Conservation (phyloP, 2,329 filamentous ascomycete genomes). For the Fusarium subtropicale region DNA sequence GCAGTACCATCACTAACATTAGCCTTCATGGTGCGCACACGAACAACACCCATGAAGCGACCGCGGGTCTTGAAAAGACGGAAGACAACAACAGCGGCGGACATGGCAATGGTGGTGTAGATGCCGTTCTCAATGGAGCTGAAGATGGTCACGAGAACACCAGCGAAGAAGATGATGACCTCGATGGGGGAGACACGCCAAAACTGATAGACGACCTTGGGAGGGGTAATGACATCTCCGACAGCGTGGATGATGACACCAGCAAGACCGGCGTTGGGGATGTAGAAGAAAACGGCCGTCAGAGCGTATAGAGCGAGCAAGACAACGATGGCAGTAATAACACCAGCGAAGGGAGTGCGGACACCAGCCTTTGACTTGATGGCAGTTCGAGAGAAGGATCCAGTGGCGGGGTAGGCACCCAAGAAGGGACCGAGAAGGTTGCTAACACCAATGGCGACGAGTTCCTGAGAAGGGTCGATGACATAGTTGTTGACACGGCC, state of each 20-base stretch:
- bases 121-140: slow-evolving; percentile 85
- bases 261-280: slow-evolving; percentile 79
- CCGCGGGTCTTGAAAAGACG: slow-evolving; percentile 82
- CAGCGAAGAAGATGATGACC: slow-evolving; percentile 85
- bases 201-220: slow-evolving; percentile 86
- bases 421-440: slow-evolving; percentile 83
- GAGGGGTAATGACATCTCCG: slow-evolving; percentile 84
- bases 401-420: slow-evolving; percentile 86
- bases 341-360: slow-evolving; percentile 85
- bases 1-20: slow-evolving; percentile 69
- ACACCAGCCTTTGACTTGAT: slow-evolving; percentile 97
- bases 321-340: slow-evolving; percentile 85
- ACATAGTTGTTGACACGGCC: slow-evolving; percentile 84
- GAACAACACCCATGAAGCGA: slow-evolving; percentile 81
- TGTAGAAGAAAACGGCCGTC: slow-evolving; percentile 88
- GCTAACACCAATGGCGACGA: slow-evolving; percentile 80
- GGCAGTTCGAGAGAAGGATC: slow-evolving; percentile 89
- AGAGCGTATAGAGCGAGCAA: slow-evolving; percentile 87
- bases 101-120: slow-evolving; percentile 80
- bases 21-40: slow-evolving; percentile 86
- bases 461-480: slow-evolving; percentile 82
- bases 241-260: slow-evolving; percentile 94
- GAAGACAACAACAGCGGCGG: slow-evolving; percentile 78
- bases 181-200: slow-evolving; percentile 88
- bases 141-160: slow-evolving; percentile 86